Conservation (phyloP, 2,329 filamentous ascomycete genomes). For the Helicocarpus griseus region DNA sequence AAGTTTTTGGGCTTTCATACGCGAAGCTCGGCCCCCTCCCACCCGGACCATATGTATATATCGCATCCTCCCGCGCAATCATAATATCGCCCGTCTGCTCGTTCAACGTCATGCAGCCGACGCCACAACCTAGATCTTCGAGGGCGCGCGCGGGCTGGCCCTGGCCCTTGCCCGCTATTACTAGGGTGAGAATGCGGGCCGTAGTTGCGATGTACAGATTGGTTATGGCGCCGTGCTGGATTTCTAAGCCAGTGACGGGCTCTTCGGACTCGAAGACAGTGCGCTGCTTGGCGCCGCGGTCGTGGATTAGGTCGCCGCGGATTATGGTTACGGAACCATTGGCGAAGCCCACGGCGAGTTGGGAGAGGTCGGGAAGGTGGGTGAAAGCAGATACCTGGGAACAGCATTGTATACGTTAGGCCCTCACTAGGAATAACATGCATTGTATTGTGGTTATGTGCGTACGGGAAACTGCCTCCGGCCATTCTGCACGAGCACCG, state of each 20-base stretch:
- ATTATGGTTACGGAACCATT: constrained; percentile 93
- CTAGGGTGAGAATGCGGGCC: constrained; percentile 72
- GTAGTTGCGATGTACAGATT: constrained; percentile 91
- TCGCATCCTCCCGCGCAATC: constrained; percentile 87
- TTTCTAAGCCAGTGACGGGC: constrained; percentile 83
- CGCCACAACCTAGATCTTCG: constrained; percentile 79
- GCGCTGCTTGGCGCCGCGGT: constrained; percentile 85
- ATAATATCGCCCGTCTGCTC: constrained; percentile 71
- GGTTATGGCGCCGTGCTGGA: constrained; percentile 54
- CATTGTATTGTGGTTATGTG: neutral
- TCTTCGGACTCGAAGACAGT: constrained; percentile 96
- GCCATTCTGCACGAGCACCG: constrained; percentile 76
- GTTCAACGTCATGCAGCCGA: constrained; percentile 93
- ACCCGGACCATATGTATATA: constrained; percentile 83
- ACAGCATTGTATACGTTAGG: neutral
- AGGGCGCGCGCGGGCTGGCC: constrained; percentile 79
- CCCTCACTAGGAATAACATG: neutral
- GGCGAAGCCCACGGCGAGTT: constrained; percentile 89
- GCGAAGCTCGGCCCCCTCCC: constrained; percentile 81
- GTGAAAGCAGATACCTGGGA: constrained; percentile 66
- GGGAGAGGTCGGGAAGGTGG: constrained; percentile 76
- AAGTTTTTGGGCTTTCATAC: constrained; percentile 82
- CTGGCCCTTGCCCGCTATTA: constrained; percentile 80
- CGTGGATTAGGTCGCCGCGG: constrained; percentile 86
- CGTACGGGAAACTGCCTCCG: constrained; percentile 80